Base-by-base conservation (phyloP, 768 basidiomycete genomes). In the Dioszegia aurantiaca region DNA sequence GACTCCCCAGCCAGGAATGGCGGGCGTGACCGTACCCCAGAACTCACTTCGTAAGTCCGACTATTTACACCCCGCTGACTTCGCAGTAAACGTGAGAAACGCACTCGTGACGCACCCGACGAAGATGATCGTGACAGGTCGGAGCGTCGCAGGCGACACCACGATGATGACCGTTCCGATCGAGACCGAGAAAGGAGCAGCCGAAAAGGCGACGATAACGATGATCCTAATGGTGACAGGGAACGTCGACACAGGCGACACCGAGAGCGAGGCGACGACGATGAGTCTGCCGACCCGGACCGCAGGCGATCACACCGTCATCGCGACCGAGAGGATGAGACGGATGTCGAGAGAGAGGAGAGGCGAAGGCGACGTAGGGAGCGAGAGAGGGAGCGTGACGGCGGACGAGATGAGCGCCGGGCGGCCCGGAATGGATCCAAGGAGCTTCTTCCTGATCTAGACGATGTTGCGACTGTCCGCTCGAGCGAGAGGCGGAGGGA, bases 31-130 rank as follows among this genome's bases (percentile, higher is more conserved):
- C 53, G 58, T 39, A 72, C 70, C 12, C 70, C 70, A 27, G 70
- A 72, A 54, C 61, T 72, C 56, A 61, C 61, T 37, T 65, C 61
- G 70, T 72, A 40, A 56, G 70, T 64, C 30, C 21, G 23, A 23
- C 27, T 56, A 39, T 21, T 42, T 8, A 9, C 19, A 2, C 9
- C 33, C 26, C 28, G 48, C 54, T 61, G 45, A 62, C 60, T 11
- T 14, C 6, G 27, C 42, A 70, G 69, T 55, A 65, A 80, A 54
- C 82, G 82, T 62, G 83, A 83, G 60, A 81, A 78, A 19, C 76
- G 80, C 67, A 72, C 81, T 82, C 62, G 85, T 83, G 68, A 79
- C 5, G 16, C 40, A 79, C 77, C 79, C 62, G 74, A 75, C 58
- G 81, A 80, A 62, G 58, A 63, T 63, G 62, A 63, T 48, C 70